phyloP scores from a whole-genome alignment of 305 asterid genomes.

The Fraxinus paxiana region DNA sequence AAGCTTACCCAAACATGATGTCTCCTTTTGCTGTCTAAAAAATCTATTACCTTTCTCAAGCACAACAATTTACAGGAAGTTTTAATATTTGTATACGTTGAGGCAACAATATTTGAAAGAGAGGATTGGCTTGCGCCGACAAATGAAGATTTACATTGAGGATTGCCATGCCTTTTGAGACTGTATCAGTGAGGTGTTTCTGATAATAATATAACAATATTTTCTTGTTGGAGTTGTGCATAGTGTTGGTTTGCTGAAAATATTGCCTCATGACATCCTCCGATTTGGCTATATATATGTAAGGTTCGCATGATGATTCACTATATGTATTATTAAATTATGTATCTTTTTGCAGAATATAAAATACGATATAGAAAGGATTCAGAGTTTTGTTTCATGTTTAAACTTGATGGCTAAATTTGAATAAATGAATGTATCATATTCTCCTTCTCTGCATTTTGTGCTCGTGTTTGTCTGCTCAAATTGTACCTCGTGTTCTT shows the following conservation, averaged over 20 bases:
- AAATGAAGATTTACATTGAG: slow-evolving; percentile 7
- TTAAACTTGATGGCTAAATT: slow-evolving; percentile 19
- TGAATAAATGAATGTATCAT: slow-evolving; percentile 20
- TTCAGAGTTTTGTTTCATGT: slow-evolving; percentile 19
- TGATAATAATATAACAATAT: slow-evolving; percentile 9
- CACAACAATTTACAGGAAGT: slow-evolving; percentile 4
- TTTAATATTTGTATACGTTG: background rate
- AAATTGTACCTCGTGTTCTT: background rate
- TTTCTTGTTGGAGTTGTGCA: slow-evolving; percentile 26
- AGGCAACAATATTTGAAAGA: background rate
- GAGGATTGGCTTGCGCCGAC: slow-evolving; percentile 6
- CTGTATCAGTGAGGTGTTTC: slow-evolving; percentile 3
- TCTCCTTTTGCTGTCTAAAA: background rate
- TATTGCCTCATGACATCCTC: background rate
- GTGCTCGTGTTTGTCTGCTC: background rate
- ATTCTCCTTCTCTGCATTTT: background rate
- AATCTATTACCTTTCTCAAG: slow-evolving; percentile 14
- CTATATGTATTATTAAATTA: slow-evolving; percentile 1
- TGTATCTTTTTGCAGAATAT: slow-evolving; percentile 6
- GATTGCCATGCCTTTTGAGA: slow-evolving; percentile 4
- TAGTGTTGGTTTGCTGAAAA: slow-evolving; percentile 24
- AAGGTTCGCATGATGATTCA: slow-evolving; percentile 24
- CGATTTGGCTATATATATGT: slow-evolving; percentile 15
- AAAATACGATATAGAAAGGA: slow-evolving; percentile 16
- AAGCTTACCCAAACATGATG: background rate